Conservation (phyloP, 1,284 basidiomycete genomes). For the Athelia psychrophila region DNA sequence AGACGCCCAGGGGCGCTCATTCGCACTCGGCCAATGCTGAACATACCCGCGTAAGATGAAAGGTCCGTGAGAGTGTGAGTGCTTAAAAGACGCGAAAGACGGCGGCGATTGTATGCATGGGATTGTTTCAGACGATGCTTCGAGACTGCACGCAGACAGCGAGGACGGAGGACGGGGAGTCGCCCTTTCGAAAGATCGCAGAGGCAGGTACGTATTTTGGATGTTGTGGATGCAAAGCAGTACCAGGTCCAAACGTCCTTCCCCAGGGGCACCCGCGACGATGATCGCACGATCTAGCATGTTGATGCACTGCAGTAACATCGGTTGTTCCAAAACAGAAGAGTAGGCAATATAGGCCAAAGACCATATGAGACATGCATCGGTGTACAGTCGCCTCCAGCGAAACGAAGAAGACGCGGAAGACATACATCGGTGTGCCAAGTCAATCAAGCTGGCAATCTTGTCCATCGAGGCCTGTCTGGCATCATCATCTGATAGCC, state of each 20-base stretch:
- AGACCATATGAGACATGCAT: constrained; percentile 54
- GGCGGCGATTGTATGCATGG: constrained; percentile 5
- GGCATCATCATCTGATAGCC: constrained; percentile 14
- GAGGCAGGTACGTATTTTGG: constrained; percentile 27
- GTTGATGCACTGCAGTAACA: constrained; percentile 39
- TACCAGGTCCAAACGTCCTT: constrained; percentile 56
- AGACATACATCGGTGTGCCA: constrained; percentile 34
- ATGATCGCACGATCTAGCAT: constrained; percentile 80
- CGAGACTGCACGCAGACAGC: not conserved
- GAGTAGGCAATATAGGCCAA: constrained; percentile 36
- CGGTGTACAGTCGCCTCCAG: constrained; percentile 66
- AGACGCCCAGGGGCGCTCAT: constrained; percentile 67
- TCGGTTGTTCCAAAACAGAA: constrained; percentile 21
- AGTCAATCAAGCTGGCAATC: constrained; percentile 30
- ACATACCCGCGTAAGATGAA: constrained; percentile 74
- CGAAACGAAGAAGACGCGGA: constrained; percentile 20
- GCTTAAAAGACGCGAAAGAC: constrained; percentile 19
- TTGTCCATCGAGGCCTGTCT: constrained; percentile 13
- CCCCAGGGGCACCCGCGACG: constrained; percentile 76
- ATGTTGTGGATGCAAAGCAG: constrained; percentile 54
- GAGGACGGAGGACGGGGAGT: not conserved
- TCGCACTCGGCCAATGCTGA: constrained; percentile 68
- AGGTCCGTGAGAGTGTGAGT: constrained; percentile 46
- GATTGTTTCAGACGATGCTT: not conserved
- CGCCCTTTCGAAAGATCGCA: not conserved